Base-by-base conservation (phyloP, 768 basidiomycete species). In the Myochromella boudieri region DNA sequence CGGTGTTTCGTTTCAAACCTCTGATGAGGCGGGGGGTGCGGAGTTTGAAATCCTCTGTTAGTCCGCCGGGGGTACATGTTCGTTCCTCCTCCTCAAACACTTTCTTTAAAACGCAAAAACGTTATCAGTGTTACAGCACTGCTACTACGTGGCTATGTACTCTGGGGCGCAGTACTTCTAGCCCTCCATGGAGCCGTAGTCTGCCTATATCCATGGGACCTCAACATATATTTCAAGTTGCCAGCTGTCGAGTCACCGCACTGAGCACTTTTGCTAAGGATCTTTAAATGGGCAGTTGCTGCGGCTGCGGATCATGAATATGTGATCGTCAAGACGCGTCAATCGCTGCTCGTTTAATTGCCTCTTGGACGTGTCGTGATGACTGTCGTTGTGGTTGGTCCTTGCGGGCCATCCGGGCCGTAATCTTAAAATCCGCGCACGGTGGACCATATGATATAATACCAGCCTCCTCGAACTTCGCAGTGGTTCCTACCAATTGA, bases 11-110 rank as follows among this genome's bases (percentile, higher is more conserved):
- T 47, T 48, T 50, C 49, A 47, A 53, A 34, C 28, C 21, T 31
- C 42, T 49, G 44, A 37, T 37, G 48, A 21, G 45, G 38, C n/a
- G 27, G 45, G 38, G 47, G 39, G 37, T 27, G 57, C 62, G 62
- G 62, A 63, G 62, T 60, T 60, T 61, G 43, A 63, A 60, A 53
- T 26, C 10, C 24, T 39, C 21, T 42, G 26, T 22, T 44, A 33
- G 37, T 52, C 42, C 38, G 46, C 14, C 21, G 26, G 36, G 25
- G 36, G 39, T 29, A 34, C 44, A 42, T 42, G 17, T 8, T 42
- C 14, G n/a, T 15, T 18, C 24, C 24, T 20, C 26, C n/a, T 44
- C 37, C 31, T 44, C 43, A 40, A 51, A 41, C 28, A 37, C 34
- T 24, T 24, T 9, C 42, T 47, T 33, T 32, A 44, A 34, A 38